Evolutionary conservation across 176 grass and related monocot genomes (phyloP), one percentile per base, ranked within the genome.

Genomic region (Triticum urartu): DNA sequence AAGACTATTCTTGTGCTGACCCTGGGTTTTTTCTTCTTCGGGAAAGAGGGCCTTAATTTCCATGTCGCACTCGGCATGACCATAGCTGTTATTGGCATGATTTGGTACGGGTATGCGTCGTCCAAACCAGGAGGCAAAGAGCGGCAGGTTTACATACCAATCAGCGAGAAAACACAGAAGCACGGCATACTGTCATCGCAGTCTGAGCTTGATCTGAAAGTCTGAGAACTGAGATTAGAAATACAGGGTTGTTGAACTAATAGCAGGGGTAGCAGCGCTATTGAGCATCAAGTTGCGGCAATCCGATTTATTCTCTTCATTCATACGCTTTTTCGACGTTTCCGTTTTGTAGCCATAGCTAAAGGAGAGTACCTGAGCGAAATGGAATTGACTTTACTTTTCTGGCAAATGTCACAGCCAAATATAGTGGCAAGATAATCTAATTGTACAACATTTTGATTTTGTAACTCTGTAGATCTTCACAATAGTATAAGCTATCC

Each of bases 1-100:
- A 89, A 89, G 81, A 89, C 87, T 20, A 80, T 89, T 52, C 81
- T 89, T 39, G 87, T 89, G 39, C 74, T 89, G 43, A 80, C 78
- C 67, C 64, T 89, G 30, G 87, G 87, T 13, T 89, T 89, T 71
- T 71, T 84, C 60, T 75, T 89, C 25, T 81, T 81, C 7, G 79
- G 79, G 34, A 81, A 81, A 81, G 79, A 81, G 42, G 79, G 79
- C 40, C 50, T 89, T 74, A 89, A 89, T 66, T 61, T 74, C 18
- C 87, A 89, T 26, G 87, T 89, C 20, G 38, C 79, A 8, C 56
- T 80, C 30, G 87, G 87, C 52, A 89, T 85, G 87, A 85, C 79
- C 75, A 40, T 89, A 24, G 75, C 87, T 40, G 67, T 89, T 14
- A 71, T 84, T 5, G 87, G 87, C 30, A 89, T 89, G 87, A 66